Conservation (phyloP, 2,329 filamentous ascomycete species). For the Aspergillus felis region DNA sequence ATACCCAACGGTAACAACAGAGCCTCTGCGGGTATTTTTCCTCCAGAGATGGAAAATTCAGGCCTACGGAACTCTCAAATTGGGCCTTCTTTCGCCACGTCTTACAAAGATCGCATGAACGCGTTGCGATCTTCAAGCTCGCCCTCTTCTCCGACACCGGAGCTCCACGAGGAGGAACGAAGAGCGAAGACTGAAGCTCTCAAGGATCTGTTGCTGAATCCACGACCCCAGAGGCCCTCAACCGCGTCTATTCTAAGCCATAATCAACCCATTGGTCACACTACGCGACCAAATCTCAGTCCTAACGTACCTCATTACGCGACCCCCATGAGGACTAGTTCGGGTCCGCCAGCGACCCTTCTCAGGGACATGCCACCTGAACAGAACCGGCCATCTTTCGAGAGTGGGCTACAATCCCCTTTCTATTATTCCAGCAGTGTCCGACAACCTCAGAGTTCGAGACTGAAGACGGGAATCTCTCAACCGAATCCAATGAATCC, state of each 20-base stretch:
- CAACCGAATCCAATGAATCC: slow-evolving; percentile 16
- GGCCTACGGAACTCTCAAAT: slow-evolving; percentile 50
- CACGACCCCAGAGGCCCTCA: slow-evolving; percentile 33
- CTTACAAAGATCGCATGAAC: slow-evolving; percentile 45
- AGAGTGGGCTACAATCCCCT: slow-evolving; percentile 18
- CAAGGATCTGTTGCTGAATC: slow-evolving; percentile 45
- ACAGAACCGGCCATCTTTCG: slow-evolving; percentile 13
- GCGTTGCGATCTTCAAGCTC: slow-evolving; percentile 37
- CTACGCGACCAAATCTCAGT: slow-evolving; percentile 13
- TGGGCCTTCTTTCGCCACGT: slow-evolving; percentile 65
- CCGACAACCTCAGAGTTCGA: slow-evolving; percentile 25
- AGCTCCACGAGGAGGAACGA: slow-evolving; percentile 37
- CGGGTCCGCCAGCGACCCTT: slow-evolving; percentile 29
- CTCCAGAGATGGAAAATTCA: slow-evolving; percentile 64
- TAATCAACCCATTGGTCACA: slow-evolving; percentile 17
- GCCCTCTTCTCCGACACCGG: slow-evolving; percentile 24
- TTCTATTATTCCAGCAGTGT: slow-evolving; percentile 21
- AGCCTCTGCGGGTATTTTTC: slow-evolving; percentile 56
- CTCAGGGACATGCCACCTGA: slow-evolving; percentile 14
- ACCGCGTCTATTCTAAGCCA: slow-evolving; percentile 26
- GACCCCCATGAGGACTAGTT: slow-evolving; percentile 29
- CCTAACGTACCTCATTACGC: slow-evolving; percentile 26
- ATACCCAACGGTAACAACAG: slow-evolving; percentile 37
- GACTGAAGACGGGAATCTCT: slow-evolving; percentile 30
- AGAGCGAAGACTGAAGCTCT: slow-evolving; percentile 43